Evolutionary conservation across 345 rosid genomes (phyloP).

Genomic region (Pugionium dolabratum): DNA sequence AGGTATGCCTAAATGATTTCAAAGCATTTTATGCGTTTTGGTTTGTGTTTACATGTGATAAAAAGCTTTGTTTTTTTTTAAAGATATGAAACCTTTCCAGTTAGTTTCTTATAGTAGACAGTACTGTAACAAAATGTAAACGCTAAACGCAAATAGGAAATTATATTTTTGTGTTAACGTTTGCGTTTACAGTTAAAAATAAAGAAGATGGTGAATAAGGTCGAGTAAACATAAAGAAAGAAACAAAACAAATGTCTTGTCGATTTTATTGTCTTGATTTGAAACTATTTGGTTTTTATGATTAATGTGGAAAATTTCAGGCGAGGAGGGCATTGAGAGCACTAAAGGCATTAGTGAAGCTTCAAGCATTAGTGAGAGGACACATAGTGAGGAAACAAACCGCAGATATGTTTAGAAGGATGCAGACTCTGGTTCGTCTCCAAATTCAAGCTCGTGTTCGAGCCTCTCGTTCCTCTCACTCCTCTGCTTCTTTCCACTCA

Average conservation of each 20-base stretch:
- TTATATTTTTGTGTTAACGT: too few relatives aligned
- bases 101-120: too few relatives aligned
- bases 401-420: slow-evolving; percentile 67
- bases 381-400: slow-evolving; percentile 87
- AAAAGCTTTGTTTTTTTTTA: too few relatives aligned
- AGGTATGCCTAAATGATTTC: too few relatives aligned
- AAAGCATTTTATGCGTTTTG: too few relatives aligned
- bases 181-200: too few relatives aligned
- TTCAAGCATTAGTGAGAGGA: slow-evolving; percentile 93
- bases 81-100: too few relatives aligned
- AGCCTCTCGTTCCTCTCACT: slow-evolving; percentile 51
- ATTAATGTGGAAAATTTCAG: slow-evolving; percentile 38
- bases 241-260: background rate
- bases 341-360: slow-evolving; percentile 82
- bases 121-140: too few relatives aligned
- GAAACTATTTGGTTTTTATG: background rate
- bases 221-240: too few relatives aligned
- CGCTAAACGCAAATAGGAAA: too few relatives aligned
- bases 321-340: slow-evolving; percentile 92
- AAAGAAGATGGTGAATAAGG: too few relatives aligned
- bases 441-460: slow-evolving; percentile 76
- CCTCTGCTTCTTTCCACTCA: slow-evolving; percentile 37
- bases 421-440: slow-evolving; percentile 72
- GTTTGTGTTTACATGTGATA: too few relatives aligned
- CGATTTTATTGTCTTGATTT: background rate